These are phyloP conservation scores for Exsudoporus frostii DNA, from an alignment of 768 basidiomycete species.

Conservation along the genomic window DNA sequence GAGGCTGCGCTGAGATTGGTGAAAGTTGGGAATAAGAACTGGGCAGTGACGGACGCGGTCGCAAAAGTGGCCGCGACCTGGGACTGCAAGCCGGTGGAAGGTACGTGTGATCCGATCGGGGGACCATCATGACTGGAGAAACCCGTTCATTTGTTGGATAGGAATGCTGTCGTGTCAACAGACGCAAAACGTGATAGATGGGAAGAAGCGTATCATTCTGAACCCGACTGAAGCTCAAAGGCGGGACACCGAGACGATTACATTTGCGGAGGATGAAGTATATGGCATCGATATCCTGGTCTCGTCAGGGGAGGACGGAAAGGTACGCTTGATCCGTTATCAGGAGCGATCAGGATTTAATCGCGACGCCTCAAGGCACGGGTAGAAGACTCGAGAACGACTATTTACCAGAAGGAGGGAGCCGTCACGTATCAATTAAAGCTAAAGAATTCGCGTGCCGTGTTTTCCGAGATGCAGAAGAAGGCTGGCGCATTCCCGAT, in stretches of 20 bases:
- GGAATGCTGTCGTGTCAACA: slow-evolving; percentile 97
- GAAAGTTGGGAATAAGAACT: slow-evolving; percentile 94
- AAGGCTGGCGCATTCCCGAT: slow-evolving; percentile 98
- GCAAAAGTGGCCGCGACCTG: slow-evolving; percentile 65
- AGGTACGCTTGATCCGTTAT: slow-evolving; percentile 46
- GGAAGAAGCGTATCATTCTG: slow-evolving; percentile 91
- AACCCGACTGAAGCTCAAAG: slow-evolving; percentile 85
- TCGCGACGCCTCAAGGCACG: slow-evolving; percentile 62
- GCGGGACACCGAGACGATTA: slow-evolving; percentile 78
- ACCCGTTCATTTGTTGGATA: slow-evolving; percentile 25
- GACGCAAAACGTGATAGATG: slow-evolving; percentile 90
- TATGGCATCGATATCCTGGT: slow-evolving; percentile 93
- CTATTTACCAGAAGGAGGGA: slow-evolving; percentile 88
- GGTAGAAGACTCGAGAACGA: slow-evolving; percentile 83
- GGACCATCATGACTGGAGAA: background rate
- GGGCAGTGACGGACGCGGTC: slow-evolving; percentile 88
- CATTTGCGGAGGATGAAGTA: slow-evolving; percentile 91
- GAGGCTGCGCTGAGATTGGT: slow-evolving; percentile 89
- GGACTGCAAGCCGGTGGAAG: slow-evolving; percentile 94
- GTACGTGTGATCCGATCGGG: slow-evolving; percentile 37
- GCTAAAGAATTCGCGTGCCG: slow-evolving; percentile 95
- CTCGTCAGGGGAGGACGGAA: slow-evolving; percentile 86
- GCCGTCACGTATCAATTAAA: slow-evolving; percentile 91
- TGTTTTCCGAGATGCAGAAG: slow-evolving; percentile 96
- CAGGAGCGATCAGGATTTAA: background rate